A percentile compares a stretch with the other conserved stretches of the same genome.
phyloP scores from a whole-genome alignment of 805 yeast species.

The Candida saitoana region DNA sequence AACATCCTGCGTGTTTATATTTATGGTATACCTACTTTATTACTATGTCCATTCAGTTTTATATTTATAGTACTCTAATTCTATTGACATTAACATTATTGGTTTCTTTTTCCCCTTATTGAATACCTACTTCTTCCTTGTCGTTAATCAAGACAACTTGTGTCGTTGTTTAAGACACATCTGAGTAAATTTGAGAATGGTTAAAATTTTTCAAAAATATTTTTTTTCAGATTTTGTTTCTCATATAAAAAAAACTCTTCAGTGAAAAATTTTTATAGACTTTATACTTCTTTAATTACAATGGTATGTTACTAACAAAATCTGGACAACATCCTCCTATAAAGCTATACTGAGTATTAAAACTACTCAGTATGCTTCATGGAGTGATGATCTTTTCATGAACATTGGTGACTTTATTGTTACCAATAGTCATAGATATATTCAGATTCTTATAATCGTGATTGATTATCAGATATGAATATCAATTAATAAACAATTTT shows the following conservation, averaged over 20 bases:
- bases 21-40: no score
- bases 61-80: no score
- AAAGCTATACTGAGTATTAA: no score
- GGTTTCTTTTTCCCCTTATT: no score
- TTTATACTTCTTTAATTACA: constrained; percentile 9
- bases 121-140: neutral
- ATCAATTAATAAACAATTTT: neutral
- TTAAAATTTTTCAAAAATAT: neutral
- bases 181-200: neutral
- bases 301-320: constrained; percentile 31
- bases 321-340: constrained; percentile 24
- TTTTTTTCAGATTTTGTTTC: neutral
- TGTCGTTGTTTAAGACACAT: neutral
- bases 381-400: constrained; percentile 9
- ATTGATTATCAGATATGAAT: neutral
- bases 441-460: neutral
- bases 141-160: neutral
- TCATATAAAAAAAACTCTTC: neutral
- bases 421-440: no score
- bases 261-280: neutral
- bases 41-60: no score
- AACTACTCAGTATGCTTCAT: no score
- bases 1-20: no score
- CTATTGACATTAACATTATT: no score
- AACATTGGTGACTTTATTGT: no score